phyloP scores from a whole-genome alignment of 1,139 yeast genomes.

The Blastobotrys indianensis region DNA sequence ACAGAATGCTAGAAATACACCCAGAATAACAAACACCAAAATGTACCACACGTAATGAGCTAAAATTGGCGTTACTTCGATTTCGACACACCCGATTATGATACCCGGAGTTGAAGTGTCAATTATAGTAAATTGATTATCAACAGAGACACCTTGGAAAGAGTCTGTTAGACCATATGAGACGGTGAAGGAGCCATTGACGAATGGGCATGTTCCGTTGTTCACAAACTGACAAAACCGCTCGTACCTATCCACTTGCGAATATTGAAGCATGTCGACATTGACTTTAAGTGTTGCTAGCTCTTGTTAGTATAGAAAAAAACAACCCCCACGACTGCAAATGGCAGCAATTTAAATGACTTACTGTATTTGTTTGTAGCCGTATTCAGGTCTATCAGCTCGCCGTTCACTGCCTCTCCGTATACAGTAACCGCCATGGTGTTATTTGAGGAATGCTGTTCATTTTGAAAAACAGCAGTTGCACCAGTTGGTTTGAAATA shows the following conservation, averaged over 20 bases:
- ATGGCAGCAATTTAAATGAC: slow-evolving; percentile 6
- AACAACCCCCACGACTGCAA: no score
- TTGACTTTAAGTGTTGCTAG: slow-evolving; percentile 8
- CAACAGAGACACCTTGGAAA: slow-evolving; percentile 29
- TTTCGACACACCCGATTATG: slow-evolving; percentile 44
- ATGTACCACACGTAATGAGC: slow-evolving; percentile 38
- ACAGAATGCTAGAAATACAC: slow-evolving; percentile 41
- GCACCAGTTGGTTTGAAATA: slow-evolving; percentile 12
- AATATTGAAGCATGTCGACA: slow-evolving; percentile 12
- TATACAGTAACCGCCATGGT: slow-evolving; percentile 17
- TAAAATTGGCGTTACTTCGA: slow-evolving; percentile 50
- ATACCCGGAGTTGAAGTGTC: slow-evolving; percentile 36
- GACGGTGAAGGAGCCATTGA: slow-evolving; percentile 22
- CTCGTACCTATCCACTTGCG: slow-evolving; percentile 20
- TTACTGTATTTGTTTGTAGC: slow-evolving; percentile 28
- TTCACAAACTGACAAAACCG: slow-evolving; percentile 27
- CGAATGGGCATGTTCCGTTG: slow-evolving; percentile 29
- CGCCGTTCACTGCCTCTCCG: slow-evolving; percentile 26
- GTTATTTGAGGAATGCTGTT: slow-evolving; percentile 5
- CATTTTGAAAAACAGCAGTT: slow-evolving; percentile 10
- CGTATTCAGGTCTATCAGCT: slow-evolving; percentile 24
- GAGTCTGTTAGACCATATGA: slow-evolving; percentile 23
- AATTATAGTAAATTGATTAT: slow-evolving; percentile 27
- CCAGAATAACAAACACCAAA: slow-evolving; percentile 40
- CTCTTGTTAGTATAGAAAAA: not conserved